A percentile compares a stretch with the other conserved stretches of the same genome.
These are phyloP conservation scores for Alternaria longipes DNA, from an alignment of 2,329 filamentous ascomycete genomes.

Conservation along the genomic window DNA sequence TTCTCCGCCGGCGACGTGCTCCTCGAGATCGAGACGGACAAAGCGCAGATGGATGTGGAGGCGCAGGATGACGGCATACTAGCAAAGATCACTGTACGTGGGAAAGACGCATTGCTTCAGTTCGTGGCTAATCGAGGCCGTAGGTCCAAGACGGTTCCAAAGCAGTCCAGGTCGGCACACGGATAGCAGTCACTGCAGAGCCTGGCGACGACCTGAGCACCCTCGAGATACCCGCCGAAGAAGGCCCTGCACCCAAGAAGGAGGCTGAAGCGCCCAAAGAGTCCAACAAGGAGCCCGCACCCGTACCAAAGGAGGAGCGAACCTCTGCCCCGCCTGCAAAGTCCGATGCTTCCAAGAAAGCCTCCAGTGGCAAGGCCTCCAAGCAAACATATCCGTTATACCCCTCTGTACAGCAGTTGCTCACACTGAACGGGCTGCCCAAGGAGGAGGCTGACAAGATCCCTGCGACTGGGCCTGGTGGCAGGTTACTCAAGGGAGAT, in stretches of 20 bases:
- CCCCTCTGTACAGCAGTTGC: slow-evolving; percentile 83
- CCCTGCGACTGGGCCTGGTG: slow-evolving; percentile 84
- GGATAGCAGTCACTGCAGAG: slow-evolving; percentile 86
- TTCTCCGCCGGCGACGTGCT: slow-evolving; percentile 86
- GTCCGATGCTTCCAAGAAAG: slow-evolving; percentile 42
- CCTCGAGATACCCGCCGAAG: slow-evolving; percentile 78
- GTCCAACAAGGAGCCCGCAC: slow-evolving; percentile 31
- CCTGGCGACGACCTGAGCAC: slow-evolving; percentile 78
- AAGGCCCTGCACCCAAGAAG: slow-evolving; percentile 56
- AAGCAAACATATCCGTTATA: slow-evolving; percentile 77
- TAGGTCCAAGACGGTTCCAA: slow-evolving; percentile 75
- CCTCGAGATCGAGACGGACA: slow-evolving; percentile 92
- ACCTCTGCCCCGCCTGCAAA: slow-evolving; percentile 44
- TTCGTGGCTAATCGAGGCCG: slow-evolving; percentile 16
- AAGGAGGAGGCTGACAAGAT: slow-evolving; percentile 82
- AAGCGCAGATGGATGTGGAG: slow-evolving; percentile 94
- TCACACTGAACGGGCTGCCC: slow-evolving; percentile 80
- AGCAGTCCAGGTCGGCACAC: slow-evolving; percentile 76
- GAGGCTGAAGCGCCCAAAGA: slow-evolving; percentile 46
- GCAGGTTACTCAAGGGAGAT: slow-evolving; percentile 92
- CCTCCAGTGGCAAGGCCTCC: slow-evolving; percentile 58
- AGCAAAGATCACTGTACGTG: slow-evolving; percentile 75
- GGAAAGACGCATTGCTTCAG: background rate
- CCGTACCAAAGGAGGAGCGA: slow-evolving; percentile 48
- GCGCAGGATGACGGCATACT: slow-evolving; percentile 88